Percentiles rank a stretch among this genome's conserved stretches.
These are phyloP conservation scores for Debaryomycetaceae sp. DNA, from an alignment of 1,139 yeast species.

Conservation along the genomic window DNA sequence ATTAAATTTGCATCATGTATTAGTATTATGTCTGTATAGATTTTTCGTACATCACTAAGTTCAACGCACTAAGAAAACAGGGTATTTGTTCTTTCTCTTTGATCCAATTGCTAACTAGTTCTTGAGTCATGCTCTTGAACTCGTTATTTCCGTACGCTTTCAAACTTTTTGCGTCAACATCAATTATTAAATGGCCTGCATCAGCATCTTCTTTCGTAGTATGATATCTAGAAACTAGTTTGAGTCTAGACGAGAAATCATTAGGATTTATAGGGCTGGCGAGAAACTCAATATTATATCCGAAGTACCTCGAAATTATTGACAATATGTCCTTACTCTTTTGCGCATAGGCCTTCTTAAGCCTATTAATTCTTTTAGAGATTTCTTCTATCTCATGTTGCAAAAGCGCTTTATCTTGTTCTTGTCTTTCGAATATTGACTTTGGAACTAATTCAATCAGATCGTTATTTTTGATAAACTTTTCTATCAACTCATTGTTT, in stretches of 20 bases:
- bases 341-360: constrained; percentile 61
- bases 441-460: constrained; percentile 43
- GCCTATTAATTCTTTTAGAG: constrained; percentile 55
- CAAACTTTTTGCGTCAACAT: constrained; percentile 32
- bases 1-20: background rate
- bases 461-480: constrained; percentile 14
- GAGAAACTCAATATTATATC: constrained; percentile 70
- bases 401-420: constrained; percentile 48
- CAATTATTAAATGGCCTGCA: constrained; percentile 36
- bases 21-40: constrained; percentile 7
- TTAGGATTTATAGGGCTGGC: constrained; percentile 56
- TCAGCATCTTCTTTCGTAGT: constrained; percentile 12
- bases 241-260: constrained; percentile 49
- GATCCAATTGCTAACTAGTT: constrained; percentile 64
- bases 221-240: constrained; percentile 57
- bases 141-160: constrained; percentile 43
- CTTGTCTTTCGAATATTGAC: constrained; percentile 63
- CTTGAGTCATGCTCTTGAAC: constrained; percentile 50
- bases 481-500: constrained; percentile 50
- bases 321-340: constrained; percentile 74
- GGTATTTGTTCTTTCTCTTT: constrained; percentile 69
- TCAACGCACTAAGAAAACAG: constrained; percentile 75
- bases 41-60: constrained; percentile 56
- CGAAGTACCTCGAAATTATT: constrained; percentile 65
- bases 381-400: constrained; percentile 50